Conservation (phyloP, 306 rosid genomes). For the Trifolium fragiferum region DNA sequence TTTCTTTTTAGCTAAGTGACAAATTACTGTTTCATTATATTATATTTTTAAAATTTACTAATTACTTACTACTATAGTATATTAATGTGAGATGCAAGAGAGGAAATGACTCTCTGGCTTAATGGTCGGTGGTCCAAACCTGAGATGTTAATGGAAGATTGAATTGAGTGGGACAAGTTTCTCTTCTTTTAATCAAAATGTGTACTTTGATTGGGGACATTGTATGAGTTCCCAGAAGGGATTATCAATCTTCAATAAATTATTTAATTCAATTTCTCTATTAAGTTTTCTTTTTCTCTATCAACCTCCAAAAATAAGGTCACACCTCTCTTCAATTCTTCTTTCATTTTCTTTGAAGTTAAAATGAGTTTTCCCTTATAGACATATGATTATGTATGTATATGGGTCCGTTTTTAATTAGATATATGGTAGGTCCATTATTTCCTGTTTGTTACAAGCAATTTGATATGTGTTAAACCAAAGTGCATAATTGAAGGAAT, state of each 20-base stretch:
- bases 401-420: slow-evolving; percentile 49
- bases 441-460: slow-evolving; percentile 47
- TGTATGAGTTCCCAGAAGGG: slow-evolving; percentile 48
- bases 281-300: too few relatives aligned
- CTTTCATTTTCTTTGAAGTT: slow-evolving; percentile 16
- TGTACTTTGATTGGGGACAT: slow-evolving; percentile 55
- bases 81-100: not conserved
- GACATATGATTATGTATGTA: slow-evolving; percentile 33
- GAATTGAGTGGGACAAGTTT: slow-evolving; percentile 53
- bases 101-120: slow-evolving; percentile 31
- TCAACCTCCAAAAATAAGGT: slow-evolving; percentile 33
- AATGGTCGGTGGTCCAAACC: slow-evolving; percentile 56
- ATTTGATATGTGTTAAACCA: slow-evolving; percentile 33
- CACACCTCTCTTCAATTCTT: not conserved
- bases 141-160: slow-evolving; percentile 46
- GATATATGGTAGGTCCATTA: slow-evolving; percentile 50
- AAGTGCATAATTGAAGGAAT: slow-evolving; percentile 43
- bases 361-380: slow-evolving; percentile 5
- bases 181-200: slow-evolving; percentile 45
- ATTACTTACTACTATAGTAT: too few relatives aligned
- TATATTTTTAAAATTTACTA: too few relatives aligned
- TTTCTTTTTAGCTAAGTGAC: slow-evolving; percentile 41
- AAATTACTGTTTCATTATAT: slow-evolving; percentile 5
- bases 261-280: slow-evolving; percentile 36
- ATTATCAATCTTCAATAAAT: slow-evolving; percentile 42